Evolutionary conservation across 768 basidiomycete genomes (phyloP), one percentile per base, ranked within the genome.

Genomic region (Paxillus involutus): DNA sequence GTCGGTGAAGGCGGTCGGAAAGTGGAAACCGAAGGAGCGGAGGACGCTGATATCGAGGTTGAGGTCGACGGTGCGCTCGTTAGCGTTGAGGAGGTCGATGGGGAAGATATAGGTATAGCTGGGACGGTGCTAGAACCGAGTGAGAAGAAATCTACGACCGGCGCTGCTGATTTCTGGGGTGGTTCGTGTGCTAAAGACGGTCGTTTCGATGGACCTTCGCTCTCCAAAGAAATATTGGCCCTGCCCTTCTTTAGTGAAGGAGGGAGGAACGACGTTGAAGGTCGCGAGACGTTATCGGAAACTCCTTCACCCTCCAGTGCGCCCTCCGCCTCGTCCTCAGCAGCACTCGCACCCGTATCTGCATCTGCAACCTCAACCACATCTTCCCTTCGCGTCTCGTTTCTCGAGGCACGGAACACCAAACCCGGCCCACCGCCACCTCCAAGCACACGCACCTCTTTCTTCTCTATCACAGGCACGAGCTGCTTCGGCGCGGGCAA

Each of bases 1-100:
- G 84, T 86, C 1, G 92, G 91, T 49, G 86, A 83, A 1, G 90
- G 91, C 0, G 85, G 82, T 40, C 80, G 75, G 59, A 86, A 91
- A 42, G 81, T 82, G 6, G 86, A 79, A 11, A 93, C 67, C 13
- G 68, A 68, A 5, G 91, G 91, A 0, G 91, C 91, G 21, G 91
- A 82, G 19, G 86, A 87, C 13, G 82, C 45, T 6, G 75, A 11
- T n/a, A 47, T 39, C 16, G 89, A 85, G 3, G 91, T 35, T 14
- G 89, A 87, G 0, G 89, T 85, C 32, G 90, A 80, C 6, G 85
- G 86, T 24, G 81, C 57, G 16, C 76, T 57, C 41, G 53, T 21
- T 9, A n/a, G 5, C 7, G 44, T 44, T 30, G 44, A 16, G 32
- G 59, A n/a, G 9, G 47, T 24, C 5, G 57, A 46, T 13, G 37